Conservation (phyloP, 148 eudicot genomes). For the Chenopodium album region DNA sequence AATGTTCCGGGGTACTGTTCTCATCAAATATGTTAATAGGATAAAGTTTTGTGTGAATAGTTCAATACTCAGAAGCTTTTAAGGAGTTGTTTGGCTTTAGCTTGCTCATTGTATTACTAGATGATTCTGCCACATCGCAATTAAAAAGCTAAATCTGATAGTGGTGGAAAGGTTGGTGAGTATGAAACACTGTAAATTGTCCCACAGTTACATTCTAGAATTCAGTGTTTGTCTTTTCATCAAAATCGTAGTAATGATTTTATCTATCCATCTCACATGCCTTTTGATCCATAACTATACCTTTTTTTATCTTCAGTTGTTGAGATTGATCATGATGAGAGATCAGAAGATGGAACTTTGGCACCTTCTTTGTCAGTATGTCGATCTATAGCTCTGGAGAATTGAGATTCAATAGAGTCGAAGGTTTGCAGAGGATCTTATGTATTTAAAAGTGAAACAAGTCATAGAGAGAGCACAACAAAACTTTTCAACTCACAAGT, state of each 20-base stretch:
- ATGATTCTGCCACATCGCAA: conserved; percentile 93
- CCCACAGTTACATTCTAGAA: not conserved
- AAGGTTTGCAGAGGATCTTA: conserved; percentile 5
- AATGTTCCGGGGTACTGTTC: too few species aligned
- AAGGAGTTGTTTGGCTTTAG: too few species aligned
- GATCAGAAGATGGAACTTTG: conserved; percentile 85
- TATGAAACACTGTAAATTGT: not conserved
- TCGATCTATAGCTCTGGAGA: not conserved
- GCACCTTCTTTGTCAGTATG: conserved; percentile 82
- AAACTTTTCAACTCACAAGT: conserved; percentile 56
- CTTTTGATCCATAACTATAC: conserved; percentile 51
- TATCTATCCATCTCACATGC: not conserved
- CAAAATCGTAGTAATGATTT: not conserved
- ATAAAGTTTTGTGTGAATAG: too few species aligned
- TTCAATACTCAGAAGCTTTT: too few species aligned
- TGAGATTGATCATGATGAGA: conserved; percentile 92
- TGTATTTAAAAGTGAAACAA: conserved; percentile 35
- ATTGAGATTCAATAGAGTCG: not conserved
- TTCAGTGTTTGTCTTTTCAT: not conserved
- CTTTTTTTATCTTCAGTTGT: conserved; percentile 86
- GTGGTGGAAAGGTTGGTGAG: conserved; percentile 80
- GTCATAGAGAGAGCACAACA: conserved; percentile 83
- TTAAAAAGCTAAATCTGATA: conserved; percentile 81
- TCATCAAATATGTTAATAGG: too few species aligned
- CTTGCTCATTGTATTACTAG: conserved; percentile 49